Conservation (phyloP, 345 rosid species). For the Mallotus nudiflorus region DNA sequence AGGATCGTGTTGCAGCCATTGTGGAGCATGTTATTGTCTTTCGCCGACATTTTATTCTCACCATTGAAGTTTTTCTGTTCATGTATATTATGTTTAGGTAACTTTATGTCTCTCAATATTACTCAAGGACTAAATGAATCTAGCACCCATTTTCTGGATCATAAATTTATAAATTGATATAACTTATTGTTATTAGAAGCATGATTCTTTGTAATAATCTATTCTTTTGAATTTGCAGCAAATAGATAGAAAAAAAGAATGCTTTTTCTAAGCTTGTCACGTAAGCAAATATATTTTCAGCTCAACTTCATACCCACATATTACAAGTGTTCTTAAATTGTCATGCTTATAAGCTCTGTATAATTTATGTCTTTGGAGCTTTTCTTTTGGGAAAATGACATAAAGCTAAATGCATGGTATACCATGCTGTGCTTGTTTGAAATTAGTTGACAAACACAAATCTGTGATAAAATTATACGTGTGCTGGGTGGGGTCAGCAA, state of each 20-base stretch:
- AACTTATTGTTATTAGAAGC: not conserved
- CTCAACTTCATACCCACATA: no score
- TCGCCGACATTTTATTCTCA: conserved; percentile 17
- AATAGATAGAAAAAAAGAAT: not conserved
- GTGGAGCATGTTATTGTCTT: not conserved
- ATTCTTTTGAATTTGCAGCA: not conserved
- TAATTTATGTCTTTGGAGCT: not conserved
- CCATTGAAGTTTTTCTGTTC: conserved; percentile 22
- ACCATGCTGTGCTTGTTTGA: not conserved
- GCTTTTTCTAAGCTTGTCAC: no score
- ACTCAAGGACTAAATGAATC: not conserved
- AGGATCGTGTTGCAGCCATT: conserved; percentile 9
- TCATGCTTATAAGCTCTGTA: not conserved
- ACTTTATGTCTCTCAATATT: not conserved
- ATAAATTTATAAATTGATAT: not conserved
- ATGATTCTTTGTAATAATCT: not conserved
- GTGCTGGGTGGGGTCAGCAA: not conserved
- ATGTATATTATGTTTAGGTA: conserved; percentile 13
- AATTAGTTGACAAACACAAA: no score
- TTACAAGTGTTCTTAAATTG: not conserved
- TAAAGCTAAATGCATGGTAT: not conserved
- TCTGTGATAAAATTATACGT: not conserved
- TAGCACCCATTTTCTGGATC: not conserved
- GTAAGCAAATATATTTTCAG: not conserved
- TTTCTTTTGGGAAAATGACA: not conserved